A percentile compares a stretch with the other conserved stretches of the same genome.
Conservation (phyloP, 257 asterid species). For the Cinchona pubescens region DNA sequence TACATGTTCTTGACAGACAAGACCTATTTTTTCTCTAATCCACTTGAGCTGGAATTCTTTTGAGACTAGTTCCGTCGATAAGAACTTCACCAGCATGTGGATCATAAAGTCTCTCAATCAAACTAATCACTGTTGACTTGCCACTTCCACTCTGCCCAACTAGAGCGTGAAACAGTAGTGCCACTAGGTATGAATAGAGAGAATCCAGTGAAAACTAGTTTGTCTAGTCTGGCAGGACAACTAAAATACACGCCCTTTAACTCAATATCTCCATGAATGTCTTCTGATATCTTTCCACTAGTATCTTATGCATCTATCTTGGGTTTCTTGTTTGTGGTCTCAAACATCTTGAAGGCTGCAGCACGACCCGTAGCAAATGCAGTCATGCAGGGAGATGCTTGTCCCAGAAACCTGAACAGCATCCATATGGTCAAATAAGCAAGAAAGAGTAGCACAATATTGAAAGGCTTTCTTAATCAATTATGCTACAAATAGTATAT, state of each 20-base stretch:
- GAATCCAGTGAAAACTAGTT: slow-evolving; percentile 62
- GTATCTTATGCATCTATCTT: slow-evolving; percentile 68
- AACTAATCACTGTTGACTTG: slow-evolving; percentile 74
- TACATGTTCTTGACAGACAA: slow-evolving; percentile 88
- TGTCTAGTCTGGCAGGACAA: slow-evolving; percentile 80
- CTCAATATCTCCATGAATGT: slow-evolving; percentile 64
- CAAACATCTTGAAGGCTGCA: slow-evolving; percentile 88
- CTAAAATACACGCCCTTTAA: slow-evolving; percentile 54
- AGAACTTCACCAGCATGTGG: slow-evolving; percentile 70
- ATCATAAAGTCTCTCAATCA: slow-evolving; percentile 79
- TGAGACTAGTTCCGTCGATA: slow-evolving; percentile 64
- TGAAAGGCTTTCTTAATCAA: too few species aligned
- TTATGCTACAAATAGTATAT: too few species aligned
- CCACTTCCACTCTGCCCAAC: slow-evolving; percentile 95
- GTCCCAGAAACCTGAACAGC: slow-evolving; percentile 71
- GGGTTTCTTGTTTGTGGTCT: slow-evolving; percentile 62
- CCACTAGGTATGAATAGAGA: slow-evolving; percentile 59
- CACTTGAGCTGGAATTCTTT: slow-evolving; percentile 76
- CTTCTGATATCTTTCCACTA: slow-evolving; percentile 51
- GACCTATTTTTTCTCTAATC: slow-evolving; percentile 78
- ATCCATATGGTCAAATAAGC: neutral
- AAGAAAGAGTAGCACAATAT: neutral
- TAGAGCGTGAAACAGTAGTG: slow-evolving; percentile 74
- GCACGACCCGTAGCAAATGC: slow-evolving; percentile 82
- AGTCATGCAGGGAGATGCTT: slow-evolving; percentile 71